A percentile compares a stretch with the other conserved stretches of the same genome.
Conservation (phyloP, 208 protist genomes). For the Tritrichomonas musculus region DNA sequence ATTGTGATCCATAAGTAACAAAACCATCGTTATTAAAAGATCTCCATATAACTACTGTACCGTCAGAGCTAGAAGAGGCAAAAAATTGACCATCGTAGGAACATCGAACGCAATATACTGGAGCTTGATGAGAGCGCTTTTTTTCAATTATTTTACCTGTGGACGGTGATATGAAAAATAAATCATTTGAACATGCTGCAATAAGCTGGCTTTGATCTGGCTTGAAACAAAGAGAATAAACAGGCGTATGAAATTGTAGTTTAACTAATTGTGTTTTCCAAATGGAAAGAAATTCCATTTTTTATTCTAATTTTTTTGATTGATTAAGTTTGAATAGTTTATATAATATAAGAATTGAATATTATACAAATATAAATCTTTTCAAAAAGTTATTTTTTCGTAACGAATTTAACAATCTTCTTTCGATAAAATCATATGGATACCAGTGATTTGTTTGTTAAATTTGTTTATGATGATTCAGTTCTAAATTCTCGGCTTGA, state of each 20-base stretch:
- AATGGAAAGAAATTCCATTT: not conserved
- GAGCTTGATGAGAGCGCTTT: not conserved
- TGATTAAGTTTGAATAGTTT: no score
- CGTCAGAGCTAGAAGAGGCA: not conserved
- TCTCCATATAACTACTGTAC: slow-evolving; percentile 26
- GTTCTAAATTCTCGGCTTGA: no score
- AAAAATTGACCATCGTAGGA: not conserved
- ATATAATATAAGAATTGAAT: no score
- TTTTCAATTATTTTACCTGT: slow-evolving; percentile 19
- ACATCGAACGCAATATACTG: not conserved
- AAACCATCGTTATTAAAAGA: slow-evolving; percentile 25
- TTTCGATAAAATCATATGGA: no score
- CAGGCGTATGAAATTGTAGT: not conserved
- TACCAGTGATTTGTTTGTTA: no score
- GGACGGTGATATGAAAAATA: not conserved
- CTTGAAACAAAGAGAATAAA: not conserved
- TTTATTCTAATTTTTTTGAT: no score
- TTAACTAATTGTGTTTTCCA: slow-evolving; percentile 10
- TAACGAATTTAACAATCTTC: no score
- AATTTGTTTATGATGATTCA: no score
- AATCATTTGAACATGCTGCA: not conserved
- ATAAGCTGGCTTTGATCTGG: not conserved
- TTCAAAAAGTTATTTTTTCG: no score
- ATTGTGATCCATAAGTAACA: not conserved
- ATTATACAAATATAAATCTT: no score